Evolutionary conservation across 2,329 filamentous ascomycete species (phyloP), one percentile per base, ranked within the genome.

Genomic region (Trichoderma oligosporum): DNA sequence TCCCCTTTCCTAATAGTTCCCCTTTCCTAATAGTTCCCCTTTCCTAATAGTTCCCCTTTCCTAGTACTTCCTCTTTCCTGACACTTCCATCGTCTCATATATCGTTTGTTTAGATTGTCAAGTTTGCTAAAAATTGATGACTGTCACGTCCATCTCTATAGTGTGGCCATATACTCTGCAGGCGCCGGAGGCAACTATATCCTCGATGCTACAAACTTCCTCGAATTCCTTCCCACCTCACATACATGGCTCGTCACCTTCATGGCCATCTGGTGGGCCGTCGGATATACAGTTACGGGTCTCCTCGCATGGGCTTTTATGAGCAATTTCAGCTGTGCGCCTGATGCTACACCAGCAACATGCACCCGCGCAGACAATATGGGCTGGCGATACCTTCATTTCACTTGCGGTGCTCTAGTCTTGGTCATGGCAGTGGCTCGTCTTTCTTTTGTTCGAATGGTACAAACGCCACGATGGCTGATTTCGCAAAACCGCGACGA

Each of bases 181-280:
- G 58, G 58, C 20, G 58, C 58, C 14, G 58, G 58, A 7, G 58
- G 58, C 22, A 60, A 60, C 48, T 60, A 58, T 24, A 58, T 60
- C 20, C 41, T 60, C n/a, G 58, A 60, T 22, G 58, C 58, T 1
- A 60, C 58, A 0, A 60, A 54, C 11, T 49, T 60, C 7, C 33
- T 60, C 16, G 55, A 60, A 11, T 60, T 60, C 36, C 55, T 60
- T n/a, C 58, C 58, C 4, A 58, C 55, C 3, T 39, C 6, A 20
- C 29, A 60, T 29, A 16, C 47, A 6, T 60, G 58, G 58, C 48
- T 60, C 41, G 58, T 60, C 25, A 60, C 58, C 1, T 60, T 60
- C 35, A 58, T 60, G 58, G 58, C 55, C 9, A 29, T 60, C 8
- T 58, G 55, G 47, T 60, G 58, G 58, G 55, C 58, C 3, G 58